A percentile compares a stretch with the other conserved stretches of the same genome.
Conservation (phyloP, 2,329 filamentous ascomycete genomes). For the Cladophialophora psammophila region DNA sequence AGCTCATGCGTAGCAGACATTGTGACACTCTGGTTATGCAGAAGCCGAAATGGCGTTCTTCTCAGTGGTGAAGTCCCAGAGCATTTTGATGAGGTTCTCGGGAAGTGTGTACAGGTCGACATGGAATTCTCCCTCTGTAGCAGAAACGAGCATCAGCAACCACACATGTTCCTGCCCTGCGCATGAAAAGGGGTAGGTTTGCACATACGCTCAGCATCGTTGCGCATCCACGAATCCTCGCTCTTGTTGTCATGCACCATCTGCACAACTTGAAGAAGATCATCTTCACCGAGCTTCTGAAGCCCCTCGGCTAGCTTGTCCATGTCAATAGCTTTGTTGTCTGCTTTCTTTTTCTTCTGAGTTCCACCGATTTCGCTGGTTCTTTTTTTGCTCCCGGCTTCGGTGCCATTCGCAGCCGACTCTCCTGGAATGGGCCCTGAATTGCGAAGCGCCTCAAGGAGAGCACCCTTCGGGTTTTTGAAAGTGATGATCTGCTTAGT, state of each 20-base stretch:
- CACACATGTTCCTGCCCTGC: conserved; percentile 17
- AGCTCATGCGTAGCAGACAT: neutral
- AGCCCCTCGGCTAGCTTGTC: conserved; percentile 95
- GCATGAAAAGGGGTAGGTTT: conserved; percentile 13
- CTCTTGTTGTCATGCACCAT: conserved; percentile 98
- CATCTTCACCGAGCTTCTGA: conserved; percentile 88
- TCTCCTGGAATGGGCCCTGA: conserved; percentile 85
- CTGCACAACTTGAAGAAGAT: conserved; percentile 92
- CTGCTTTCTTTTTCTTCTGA: conserved; percentile 73
- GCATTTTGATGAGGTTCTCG: conserved; percentile 84
- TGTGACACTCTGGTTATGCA: conserved; percentile 26
- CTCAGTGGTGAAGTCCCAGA: conserved; percentile 82
- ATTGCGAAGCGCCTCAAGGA: conserved; percentile 79
- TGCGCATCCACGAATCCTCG: conserved; percentile 93
- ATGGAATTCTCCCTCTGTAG: conserved; percentile 89
- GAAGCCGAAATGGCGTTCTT: conserved; percentile 43
- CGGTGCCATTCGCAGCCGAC: conserved; percentile 60
- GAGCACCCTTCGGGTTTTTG: conserved; percentile 76
- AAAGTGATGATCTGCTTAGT: conserved; percentile 81
- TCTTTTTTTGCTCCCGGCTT: conserved; percentile 66
- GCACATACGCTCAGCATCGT: conserved; percentile 87
- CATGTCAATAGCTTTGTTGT: conserved; percentile 77
- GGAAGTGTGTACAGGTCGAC: conserved; percentile 98
- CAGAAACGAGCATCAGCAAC: conserved; percentile 36
- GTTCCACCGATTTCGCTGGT: conserved; percentile 58